Conservation (phyloP, 345 rosid species). For the Ceriops zippeliana region DNA sequence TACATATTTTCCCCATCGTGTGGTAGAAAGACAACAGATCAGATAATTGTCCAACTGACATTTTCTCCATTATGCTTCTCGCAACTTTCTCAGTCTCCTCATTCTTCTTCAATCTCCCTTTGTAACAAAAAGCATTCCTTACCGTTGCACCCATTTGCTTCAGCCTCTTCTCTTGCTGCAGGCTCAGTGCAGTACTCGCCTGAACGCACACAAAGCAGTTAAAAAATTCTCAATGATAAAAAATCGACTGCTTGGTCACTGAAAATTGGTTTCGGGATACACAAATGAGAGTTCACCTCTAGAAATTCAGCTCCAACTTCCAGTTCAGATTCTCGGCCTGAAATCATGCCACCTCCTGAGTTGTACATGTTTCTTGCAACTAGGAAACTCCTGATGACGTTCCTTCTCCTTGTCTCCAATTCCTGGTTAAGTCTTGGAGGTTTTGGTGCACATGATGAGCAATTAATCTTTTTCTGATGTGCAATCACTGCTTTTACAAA, state of each 20-base stretch:
- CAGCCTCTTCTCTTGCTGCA: conserved; percentile 34
- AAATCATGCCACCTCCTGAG: conserved; percentile 21
- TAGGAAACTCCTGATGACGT: conserved; percentile 24
- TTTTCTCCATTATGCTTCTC: conserved; percentile 19
- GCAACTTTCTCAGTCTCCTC: conserved; percentile 28
- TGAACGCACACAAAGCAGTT: neutral
- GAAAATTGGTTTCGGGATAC: neutral
- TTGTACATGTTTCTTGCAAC: conserved; percentile 29
- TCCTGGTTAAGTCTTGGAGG: conserved; percentile 23
- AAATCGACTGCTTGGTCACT: too few species aligned
- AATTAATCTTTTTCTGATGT: conserved; percentile 22
- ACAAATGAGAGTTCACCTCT: conserved; percentile 11
- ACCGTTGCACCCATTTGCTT: conserved; percentile 37
- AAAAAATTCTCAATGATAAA: too few species aligned
- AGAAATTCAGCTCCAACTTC: conserved; percentile 30
- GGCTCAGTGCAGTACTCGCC: conserved; percentile 29
- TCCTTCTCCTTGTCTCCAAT: conserved; percentile 23
- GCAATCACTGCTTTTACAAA: conserved; percentile 31
- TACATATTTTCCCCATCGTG: conserved; percentile 23
- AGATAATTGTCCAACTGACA: conserved; percentile 25
- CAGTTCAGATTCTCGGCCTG: conserved; percentile 22
- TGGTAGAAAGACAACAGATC: conserved; percentile 29
- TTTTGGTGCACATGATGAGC: conserved; percentile 9
- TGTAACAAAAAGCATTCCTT: conserved; percentile 22
- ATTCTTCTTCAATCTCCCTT: conserved; percentile 19